Evolutionary conservation across 805 yeast genomes (phyloP).

Genomic region (Starmerella apicola): DNA sequence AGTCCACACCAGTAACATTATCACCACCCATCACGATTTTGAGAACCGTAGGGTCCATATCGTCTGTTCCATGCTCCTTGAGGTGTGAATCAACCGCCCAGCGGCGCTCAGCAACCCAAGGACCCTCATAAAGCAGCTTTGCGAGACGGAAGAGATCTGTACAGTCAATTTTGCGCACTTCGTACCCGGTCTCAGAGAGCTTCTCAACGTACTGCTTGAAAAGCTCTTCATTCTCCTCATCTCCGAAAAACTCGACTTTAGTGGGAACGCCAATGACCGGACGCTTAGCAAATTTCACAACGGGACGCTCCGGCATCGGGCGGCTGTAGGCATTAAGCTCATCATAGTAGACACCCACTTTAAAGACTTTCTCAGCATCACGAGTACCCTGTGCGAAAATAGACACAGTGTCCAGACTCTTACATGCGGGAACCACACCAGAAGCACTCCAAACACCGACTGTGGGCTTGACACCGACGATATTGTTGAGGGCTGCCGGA

Average conservation of each 20-base stretch:
- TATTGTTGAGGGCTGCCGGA: conserved; percentile 87
- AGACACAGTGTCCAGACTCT: conserved; percentile 84
- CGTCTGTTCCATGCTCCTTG: conserved; percentile 51
- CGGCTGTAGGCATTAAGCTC: conserved; percentile 71
- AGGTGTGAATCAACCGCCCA: conserved; percentile 65
- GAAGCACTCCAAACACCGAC: conserved; percentile 72
- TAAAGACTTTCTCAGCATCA: conserved; percentile 74
- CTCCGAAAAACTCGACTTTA: conserved; percentile 58
- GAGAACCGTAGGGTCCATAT: conserved; percentile 74
- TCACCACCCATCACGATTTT: conserved; percentile 69
- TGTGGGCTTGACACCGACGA: conserved; percentile 87
- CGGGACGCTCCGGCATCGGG: conserved; percentile 53
- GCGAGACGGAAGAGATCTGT: conserved; percentile 70
- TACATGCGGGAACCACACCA: conserved; percentile 98
- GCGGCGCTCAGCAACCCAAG: conserved; percentile 97
- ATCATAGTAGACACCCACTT: conserved; percentile 62
- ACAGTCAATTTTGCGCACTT: conserved; percentile 55
- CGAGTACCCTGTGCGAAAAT: conserved; percentile 62
- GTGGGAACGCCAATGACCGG: conserved; percentile 71
- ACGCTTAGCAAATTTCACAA: conserved; percentile 41
- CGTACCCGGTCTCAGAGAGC: conserved; percentile 42
- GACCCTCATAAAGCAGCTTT: conserved; percentile 81
- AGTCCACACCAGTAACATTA: conserved; percentile 65
- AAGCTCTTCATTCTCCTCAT: conserved; percentile 58
- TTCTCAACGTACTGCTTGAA: conserved; percentile 49